phyloP scores from a whole-genome alignment of 805 yeast species.

The Monosporozyma servazzii region DNA sequence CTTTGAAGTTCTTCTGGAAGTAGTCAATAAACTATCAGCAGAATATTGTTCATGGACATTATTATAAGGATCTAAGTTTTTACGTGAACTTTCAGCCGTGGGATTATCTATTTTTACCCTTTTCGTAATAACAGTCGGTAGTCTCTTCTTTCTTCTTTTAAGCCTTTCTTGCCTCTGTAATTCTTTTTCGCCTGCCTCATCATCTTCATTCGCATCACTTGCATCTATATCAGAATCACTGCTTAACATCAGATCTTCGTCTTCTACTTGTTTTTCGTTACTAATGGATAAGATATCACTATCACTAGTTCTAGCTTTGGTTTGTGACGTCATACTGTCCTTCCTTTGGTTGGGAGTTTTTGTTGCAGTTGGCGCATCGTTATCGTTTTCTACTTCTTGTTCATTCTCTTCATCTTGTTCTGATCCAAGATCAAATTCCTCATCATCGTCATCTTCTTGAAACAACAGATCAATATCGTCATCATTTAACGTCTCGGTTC shows the following conservation, averaged over 20 bases:
- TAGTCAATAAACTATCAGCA: conserved; percentile 44
- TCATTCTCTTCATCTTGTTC: conserved; percentile 27
- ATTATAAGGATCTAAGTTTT: conserved; percentile 5
- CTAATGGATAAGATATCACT: conserved; percentile 2
- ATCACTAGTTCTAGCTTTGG: neutral
- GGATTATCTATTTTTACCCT: conserved; percentile 12
- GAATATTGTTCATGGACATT: conserved; percentile 28
- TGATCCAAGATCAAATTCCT: conserved; percentile 31
- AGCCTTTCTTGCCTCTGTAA: conserved; percentile 36
- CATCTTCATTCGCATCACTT: conserved; percentile 40
- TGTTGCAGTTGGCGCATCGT: conserved; percentile 11
- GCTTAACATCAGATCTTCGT: conserved; percentile 25
- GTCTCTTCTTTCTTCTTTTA: conserved; percentile 17
- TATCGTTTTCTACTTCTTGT: conserved; percentile 18
- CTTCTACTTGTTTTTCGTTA: conserved; percentile 15
- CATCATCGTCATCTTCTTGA: conserved; percentile 53
- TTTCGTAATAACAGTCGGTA: conserved; percentile 30
- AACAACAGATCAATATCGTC: conserved; percentile 65
- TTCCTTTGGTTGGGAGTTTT: neutral
- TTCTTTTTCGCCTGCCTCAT: conserved; percentile 62
- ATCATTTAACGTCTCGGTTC: conserved; percentile 53
- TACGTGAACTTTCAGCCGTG: conserved; percentile 2
- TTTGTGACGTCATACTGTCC: neutral
- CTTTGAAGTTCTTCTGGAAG: conserved; percentile 60
- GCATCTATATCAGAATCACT: conserved; percentile 32